These are phyloP conservation scores for Geotrichum citri-aurantii DNA, from an alignment of 1,139 yeast genomes.

Conservation along the genomic window DNA sequence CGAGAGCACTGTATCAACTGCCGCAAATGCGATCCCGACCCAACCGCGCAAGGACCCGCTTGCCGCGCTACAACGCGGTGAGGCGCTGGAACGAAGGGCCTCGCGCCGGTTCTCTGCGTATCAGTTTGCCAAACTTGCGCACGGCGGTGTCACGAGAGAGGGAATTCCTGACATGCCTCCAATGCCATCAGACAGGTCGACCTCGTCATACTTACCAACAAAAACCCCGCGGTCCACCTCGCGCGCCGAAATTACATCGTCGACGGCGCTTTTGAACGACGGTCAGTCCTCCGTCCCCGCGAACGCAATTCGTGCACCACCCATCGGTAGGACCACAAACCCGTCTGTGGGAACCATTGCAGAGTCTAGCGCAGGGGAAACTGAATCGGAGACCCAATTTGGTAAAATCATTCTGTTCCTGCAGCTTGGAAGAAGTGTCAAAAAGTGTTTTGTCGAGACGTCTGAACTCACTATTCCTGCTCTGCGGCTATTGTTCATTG, in stretches of 20 bases:
- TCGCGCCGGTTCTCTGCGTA: conserved; percentile 89
- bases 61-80: conserved; percentile 71
- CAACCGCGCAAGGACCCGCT: conserved; percentile 47
- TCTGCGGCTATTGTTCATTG: conserved; percentile 70
- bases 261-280: conserved; percentile 21
- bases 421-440: conserved; percentile 54
- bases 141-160: conserved; percentile 30
- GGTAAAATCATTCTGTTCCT: conserved; percentile 43
- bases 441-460: conserved; percentile 49
- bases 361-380: neutral
- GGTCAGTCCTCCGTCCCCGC: conserved; percentile 9
- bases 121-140: conserved; percentile 76
- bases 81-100: conserved; percentile 81
- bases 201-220: conserved; percentile 26
- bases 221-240: conserved; percentile 27
- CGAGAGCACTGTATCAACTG: neutral
- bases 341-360: neutral
- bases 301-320: neutral
- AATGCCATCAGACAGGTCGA: conserved; percentile 13
- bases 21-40: neutral
- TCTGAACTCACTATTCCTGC: conserved; percentile 55
- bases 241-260: conserved; percentile 28
- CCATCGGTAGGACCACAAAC: neutral
- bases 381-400: conserved; percentile 1
- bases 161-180: conserved; percentile 18